Base-by-base conservation (phyloP, 1,284 basidiomycete genomes). In the Chiua sp. region DNA sequence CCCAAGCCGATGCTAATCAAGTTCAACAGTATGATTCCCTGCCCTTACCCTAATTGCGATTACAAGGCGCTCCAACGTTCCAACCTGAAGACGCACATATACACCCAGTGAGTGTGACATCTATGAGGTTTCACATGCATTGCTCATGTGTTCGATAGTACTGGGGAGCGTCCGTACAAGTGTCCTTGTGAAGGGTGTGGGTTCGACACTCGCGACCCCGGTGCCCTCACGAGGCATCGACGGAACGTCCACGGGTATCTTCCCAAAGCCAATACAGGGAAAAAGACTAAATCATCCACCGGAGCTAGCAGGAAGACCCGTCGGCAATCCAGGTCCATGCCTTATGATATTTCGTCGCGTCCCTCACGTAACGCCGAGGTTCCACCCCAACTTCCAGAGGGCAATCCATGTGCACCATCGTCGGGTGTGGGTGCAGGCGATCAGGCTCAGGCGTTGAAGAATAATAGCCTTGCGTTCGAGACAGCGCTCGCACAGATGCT, bases 71-170 rank as follows among this genome's bases (percentile, higher is more conserved):
- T 75, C 0, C 77, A 77, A 15, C 60, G 53, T 11, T 70, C 68
- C 0, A 78, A 77, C 23, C n/a, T 79, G 0, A 30, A 22, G 0
- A 72, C 65, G 0, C 77, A 77, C 47, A n/a, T 65, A 0, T 61
- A 59, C 13, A 67, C 56, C 1, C 76, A 79, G 68, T 69, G 39
- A 60, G 68, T 62, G 32, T 44, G 5, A 35, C 35, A 47, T 16
- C 11, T 11, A 23, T 44, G n/a, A 18, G 20, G 12, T 3, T 22
- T 39, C 37, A 30, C 33, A 10, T 10, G 3, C n/a, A 8, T 39
- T 8, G 16, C 63, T 72, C 12, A 68, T 26, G 12, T 3, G 23
- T n/a, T 39, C 22, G 37, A 50, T 12, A 56, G 55, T 32, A 33
- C 26, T 4, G 22, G 28, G 10, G 3, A 22, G 33, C 26, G 30